phyloP scores from a whole-genome alignment of 129 eudicot genomes.

The Gnaphalium uliginosum region DNA sequence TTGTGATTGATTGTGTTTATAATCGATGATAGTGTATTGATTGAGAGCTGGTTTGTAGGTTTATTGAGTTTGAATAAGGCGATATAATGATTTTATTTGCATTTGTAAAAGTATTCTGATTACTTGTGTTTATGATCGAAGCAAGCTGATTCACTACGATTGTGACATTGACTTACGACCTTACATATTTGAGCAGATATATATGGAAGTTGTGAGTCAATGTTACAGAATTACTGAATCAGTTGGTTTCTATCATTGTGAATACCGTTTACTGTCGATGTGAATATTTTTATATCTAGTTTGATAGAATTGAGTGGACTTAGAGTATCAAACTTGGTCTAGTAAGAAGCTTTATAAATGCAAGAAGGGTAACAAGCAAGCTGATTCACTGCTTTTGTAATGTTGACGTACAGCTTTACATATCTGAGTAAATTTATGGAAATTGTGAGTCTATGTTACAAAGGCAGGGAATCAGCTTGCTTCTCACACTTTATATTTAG shows the following conservation, averaged over 20 bases:
- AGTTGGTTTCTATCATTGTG: no score
- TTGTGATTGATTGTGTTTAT: background rate
- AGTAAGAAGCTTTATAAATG: background rate
- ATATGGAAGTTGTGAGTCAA: background rate
- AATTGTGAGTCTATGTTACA: conserved; percentile 1
- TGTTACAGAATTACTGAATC: background rate
- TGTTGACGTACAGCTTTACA: background rate
- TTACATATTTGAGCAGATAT: no score
- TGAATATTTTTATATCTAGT: background rate
- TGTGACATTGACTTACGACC: no score
- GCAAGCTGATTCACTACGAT: no score
- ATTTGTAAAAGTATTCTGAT: background rate
- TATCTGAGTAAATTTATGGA: background rate
- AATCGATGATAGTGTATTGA: background rate
- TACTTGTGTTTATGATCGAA: background rate
- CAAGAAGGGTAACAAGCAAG: background rate
- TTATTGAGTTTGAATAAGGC: conserved; percentile 6
- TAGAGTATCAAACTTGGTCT: background rate
- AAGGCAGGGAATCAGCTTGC: background rate
- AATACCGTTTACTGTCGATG: no score
- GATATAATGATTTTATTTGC: background rate
- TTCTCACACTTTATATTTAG: background rate
- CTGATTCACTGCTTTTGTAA: background rate
- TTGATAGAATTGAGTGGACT: background rate
- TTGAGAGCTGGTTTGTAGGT: background rate